Conservation (phyloP, 495 filamentous ascomycete genomes). For the Xylaria sp. region DNA sequence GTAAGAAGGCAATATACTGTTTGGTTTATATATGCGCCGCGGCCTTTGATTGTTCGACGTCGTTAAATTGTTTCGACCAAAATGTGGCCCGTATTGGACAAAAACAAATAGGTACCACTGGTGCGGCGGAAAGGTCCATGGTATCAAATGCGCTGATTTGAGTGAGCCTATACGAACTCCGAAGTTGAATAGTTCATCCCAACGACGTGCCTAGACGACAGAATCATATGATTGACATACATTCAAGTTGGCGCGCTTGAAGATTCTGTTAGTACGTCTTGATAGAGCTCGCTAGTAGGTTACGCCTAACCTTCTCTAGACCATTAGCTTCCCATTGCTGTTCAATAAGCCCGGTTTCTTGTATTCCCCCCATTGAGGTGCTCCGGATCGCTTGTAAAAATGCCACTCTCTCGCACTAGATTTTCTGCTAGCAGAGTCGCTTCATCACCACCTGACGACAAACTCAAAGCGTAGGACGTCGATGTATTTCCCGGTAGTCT, state of each 20-base stretch:
- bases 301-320: background rate
- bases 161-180: background rate
- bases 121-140: background rate
- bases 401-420: background rate
- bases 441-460: background rate
- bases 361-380: background rate
- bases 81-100: background rate
- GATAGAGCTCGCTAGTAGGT: background rate
- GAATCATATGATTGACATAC: no score
- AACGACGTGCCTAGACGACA: background rate
- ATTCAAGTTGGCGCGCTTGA: background rate
- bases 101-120: background rate
- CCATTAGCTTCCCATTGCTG: background rate
- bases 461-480: background rate
- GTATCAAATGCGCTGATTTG: background rate
- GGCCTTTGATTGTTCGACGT: background rate
- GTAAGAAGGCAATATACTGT: background rate
- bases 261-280: background rate
- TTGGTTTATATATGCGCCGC: background rate
- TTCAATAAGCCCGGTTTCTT: background rate
- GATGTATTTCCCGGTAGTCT: background rate
- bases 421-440: background rate
- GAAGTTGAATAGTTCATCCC: conserved; percentile 1
- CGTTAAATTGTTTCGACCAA: background rate
- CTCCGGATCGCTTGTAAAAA: background rate